A percentile compares a stretch with the other conserved stretches of the same genome.
Conservation (phyloP, 768 basidiomycete genomes). For the Fomitopsis serialis region DNA sequence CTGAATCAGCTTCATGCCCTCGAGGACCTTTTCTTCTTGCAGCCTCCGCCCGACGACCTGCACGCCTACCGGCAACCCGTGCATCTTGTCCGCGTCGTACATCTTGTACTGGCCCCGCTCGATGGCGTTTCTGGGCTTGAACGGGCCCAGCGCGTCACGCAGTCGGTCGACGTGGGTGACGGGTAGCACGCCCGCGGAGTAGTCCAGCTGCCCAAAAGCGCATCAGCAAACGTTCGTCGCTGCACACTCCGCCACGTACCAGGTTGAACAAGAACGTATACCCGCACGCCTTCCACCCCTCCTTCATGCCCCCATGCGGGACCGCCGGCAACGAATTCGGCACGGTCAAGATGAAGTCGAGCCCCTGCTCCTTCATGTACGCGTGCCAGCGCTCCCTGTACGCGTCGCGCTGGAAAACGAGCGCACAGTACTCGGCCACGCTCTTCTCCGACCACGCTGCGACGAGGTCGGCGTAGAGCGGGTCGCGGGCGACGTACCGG, state of each 20-base stretch:
- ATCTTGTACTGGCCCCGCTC: constrained; percentile 35
- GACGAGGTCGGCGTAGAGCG: constrained; percentile 19
- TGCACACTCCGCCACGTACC: constrained; percentile 26
- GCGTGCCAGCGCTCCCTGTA: constrained; percentile 23
- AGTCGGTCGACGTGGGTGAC: constrained; percentile 35
- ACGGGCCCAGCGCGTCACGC: constrained; percentile 26
- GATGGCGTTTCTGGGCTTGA: constrained; percentile 29
- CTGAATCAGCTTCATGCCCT: constrained; percentile 39
- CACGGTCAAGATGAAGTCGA: constrained; percentile 37
- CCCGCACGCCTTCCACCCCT: constrained; percentile 27
- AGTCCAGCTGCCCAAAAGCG: constrained; percentile 33
- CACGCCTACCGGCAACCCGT: constrained; percentile 41
- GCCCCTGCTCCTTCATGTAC: constrained; percentile 16
- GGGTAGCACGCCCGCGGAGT: constrained; percentile 41
- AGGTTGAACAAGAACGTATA: constrained; percentile 40
- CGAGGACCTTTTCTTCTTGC: constrained; percentile 44
- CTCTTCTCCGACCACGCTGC: constrained; percentile 21
- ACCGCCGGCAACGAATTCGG: constrained; percentile 35
- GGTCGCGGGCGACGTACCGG: constrained; percentile 17
- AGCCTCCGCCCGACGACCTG: constrained; percentile 39
- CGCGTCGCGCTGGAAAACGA: constrained; percentile 24
- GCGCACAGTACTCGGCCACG: constrained; percentile 21
- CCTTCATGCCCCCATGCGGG: constrained; percentile 28
- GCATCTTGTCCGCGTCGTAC: constrained; percentile 38
- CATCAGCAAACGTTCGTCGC: background rate